A percentile compares a stretch with the other conserved stretches of the same genome.
Conservation (phyloP, 441 rosid species). For the Hura crepitans region DNA sequence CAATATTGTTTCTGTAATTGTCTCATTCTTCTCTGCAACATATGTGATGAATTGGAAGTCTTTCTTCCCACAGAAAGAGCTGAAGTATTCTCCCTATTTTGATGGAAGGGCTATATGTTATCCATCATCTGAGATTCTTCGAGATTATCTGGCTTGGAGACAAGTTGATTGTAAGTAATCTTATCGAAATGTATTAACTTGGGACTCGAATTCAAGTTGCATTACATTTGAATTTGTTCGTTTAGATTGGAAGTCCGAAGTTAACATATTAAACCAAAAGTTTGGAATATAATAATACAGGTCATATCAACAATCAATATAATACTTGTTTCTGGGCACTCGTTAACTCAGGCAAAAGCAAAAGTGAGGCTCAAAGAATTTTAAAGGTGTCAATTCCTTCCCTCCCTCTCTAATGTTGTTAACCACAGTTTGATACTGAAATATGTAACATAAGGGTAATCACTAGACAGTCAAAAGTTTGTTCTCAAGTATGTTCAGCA, state of each 20-base stretch:
- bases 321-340: conserved; percentile 92
- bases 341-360: conserved; percentile 75
- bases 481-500: not conserved
- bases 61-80: conserved; percentile 59
- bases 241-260: not conserved
- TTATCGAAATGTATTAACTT: not conserved
- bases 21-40: conserved; percentile 75
- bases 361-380: conserved; percentile 60
- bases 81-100: conserved; percentile 73
- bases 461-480: not conserved
- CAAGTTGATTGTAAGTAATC: conserved; percentile 92
- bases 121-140: conserved; percentile 69
- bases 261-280: not conserved
- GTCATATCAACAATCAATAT: conserved; percentile 92
- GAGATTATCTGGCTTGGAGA: conserved; percentile 90
- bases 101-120: conserved; percentile 96
- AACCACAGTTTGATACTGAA: not conserved
- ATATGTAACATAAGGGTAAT: not conserved
- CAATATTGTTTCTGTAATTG: conserved; percentile 51
- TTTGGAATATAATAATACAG: conserved; percentile 32
- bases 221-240: not conserved
- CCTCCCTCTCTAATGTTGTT: not conserved
- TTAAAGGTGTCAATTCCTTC: conserved; percentile 47
- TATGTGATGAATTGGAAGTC: conserved; percentile 70
- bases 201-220: conserved; percentile 6